Base-by-base conservation (phyloP, 148 eudicot species). In the Vaccinium macrocarpon region DNA sequence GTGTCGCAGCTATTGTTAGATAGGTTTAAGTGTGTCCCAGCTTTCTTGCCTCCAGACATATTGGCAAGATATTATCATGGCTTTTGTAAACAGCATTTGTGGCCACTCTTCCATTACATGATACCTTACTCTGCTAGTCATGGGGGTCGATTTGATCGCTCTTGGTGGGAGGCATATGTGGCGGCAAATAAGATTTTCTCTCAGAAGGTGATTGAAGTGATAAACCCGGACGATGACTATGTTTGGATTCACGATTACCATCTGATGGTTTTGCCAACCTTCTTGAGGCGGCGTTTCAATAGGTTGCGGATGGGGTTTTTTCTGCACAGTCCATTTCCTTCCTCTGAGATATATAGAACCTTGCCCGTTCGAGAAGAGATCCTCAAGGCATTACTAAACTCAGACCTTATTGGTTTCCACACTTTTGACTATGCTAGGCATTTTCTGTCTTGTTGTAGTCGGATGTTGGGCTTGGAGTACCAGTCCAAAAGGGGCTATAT, bases 211-310 rank as follows among this genome's bases (percentile, higher is more conserved):
- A 88, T 87, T 86, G 94, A 92, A 80, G 94, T 92, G 27, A 89
- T 92, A 79, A 92, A 90, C 78, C 93, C 94, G 0, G 94, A 92
- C 46, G 91, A 92, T 48, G 94, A 92, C 84, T 92, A 88, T 79
- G 93, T 92, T n/a, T 92, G 94, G 94, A 82, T 92, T 35, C 94
- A 92, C 61, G 94, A 92, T 88, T 92, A 92, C 73, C 94, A 92
- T 86, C 84, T 92, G 82, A 89, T 92, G 93, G 85, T 92, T 72
- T 70, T 92, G 12, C 93, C 94, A 3, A 90, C 93, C 76, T 92
- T 92, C 83, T 84, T 92, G 85, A 90, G 94, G 84, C 87, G 91
- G 70, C 90, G 89, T 14, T 84, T 88, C 78, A 87, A 88, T 84
- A 83, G 89, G 59, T 71, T 90, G 76, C 84, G 90, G 42, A 86